Evolutionary conservation across 345 rosid species (phyloP).

Genomic region (Kernera saxatilis): DNA sequence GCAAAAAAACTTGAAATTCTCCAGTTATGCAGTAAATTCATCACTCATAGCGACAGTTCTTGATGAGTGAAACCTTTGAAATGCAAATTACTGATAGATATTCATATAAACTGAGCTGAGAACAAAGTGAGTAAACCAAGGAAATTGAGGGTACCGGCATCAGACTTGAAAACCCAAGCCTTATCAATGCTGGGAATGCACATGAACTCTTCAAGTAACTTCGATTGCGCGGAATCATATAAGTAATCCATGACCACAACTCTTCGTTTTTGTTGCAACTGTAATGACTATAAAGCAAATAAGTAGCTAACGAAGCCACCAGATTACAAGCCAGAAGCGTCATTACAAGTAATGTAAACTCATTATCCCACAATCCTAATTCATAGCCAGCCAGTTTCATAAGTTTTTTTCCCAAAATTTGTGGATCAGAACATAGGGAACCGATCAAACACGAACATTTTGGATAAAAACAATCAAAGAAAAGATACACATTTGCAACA

Average conservation of each 20-base stretch:
- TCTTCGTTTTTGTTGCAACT: slow-evolving; percentile 18
- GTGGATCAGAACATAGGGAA: no score
- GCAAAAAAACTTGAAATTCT: no score
- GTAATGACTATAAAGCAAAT: not conserved
- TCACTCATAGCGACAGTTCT: no score
- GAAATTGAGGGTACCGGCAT: slow-evolving; percentile 29
- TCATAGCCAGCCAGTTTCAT: not conserved
- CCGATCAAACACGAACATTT: not conserved
- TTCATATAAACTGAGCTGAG: no score
- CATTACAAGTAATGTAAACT: no score
- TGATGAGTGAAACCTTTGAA: no score
- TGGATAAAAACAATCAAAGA: not conserved
- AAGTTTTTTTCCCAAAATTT: not conserved
- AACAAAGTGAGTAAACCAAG: no score
- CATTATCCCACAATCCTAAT: not conserved
- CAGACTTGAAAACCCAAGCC: slow-evolving; percentile 55
- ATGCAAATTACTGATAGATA: no score
- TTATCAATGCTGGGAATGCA: slow-evolving; percentile 49
- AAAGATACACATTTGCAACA: no score
- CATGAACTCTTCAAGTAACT: slow-evolving; percentile 53
- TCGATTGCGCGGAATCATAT: slow-evolving; percentile 46
- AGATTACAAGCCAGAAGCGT: no score
- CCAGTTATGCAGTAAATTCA: no score
- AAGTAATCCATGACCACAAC: slow-evolving; percentile 39
- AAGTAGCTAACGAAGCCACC: no score